These are phyloP conservation scores for Fusarium sp. DNA, from an alignment of 2,329 filamentous ascomycete genomes.

Conservation along the genomic window DNA sequence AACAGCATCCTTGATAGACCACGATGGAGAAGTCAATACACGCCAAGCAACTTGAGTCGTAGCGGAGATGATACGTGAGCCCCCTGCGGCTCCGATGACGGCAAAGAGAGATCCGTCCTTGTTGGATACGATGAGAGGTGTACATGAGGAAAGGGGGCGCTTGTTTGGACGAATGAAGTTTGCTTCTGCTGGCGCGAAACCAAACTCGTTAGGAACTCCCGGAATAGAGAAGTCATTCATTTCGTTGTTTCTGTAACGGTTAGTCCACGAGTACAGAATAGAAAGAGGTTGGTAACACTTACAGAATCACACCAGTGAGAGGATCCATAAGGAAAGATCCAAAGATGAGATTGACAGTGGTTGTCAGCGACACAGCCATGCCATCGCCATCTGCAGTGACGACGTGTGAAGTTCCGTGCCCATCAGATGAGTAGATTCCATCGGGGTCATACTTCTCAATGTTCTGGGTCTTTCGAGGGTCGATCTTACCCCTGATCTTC, in stretches of 20 bases:
- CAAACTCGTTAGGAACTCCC: constrained; percentile 79
- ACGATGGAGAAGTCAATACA: constrained; percentile 67
- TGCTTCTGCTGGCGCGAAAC: constrained; percentile 78
- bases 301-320: constrained; percentile 81
- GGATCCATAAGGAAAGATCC: constrained; percentile 83
- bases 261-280: background rate
- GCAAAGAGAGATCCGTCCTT: constrained; percentile 72
- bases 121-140: constrained; percentile 77
- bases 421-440: constrained; percentile 71
- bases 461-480: constrained; percentile 75
- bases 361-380: constrained; percentile 82
- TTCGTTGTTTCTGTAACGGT: constrained; percentile 61
- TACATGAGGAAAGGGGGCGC: constrained; percentile 83
- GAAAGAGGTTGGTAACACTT: constrained; percentile 50
- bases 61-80: constrained; percentile 82
- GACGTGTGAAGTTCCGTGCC: constrained; percentile 78
- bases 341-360: constrained; percentile 88
- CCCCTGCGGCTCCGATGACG: constrained; percentile 79
- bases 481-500: constrained; percentile 72
- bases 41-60: constrained; percentile 80
- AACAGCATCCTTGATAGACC: constrained; percentile 70
- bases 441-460: constrained; percentile 78
- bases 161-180: constrained; percentile 87
- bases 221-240: constrained; percentile 90
- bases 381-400: constrained; percentile 77